Evolutionary conservation across 2,329 filamentous ascomycete species (phyloP).

Genomic region (Orbilia javanica): DNA sequence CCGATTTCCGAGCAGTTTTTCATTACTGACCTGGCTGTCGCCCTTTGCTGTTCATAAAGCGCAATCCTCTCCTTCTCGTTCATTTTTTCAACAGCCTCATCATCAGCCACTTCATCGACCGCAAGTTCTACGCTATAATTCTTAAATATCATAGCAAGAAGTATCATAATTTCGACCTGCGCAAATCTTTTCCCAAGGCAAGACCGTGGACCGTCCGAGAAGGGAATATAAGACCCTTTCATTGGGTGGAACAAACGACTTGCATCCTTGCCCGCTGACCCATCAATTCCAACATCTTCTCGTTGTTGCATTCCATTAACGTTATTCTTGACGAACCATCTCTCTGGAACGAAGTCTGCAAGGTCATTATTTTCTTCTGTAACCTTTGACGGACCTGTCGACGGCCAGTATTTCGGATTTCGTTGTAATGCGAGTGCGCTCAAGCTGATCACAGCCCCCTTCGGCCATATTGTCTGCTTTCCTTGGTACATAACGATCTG

Average conservation of each 20-base stretch:
- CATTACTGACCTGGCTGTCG: slow-evolving; percentile 70
- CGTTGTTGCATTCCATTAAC: slow-evolving; percentile 60
- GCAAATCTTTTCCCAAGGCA: slow-evolving; percentile 73
- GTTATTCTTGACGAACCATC: slow-evolving; percentile 71
- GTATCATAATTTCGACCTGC: slow-evolving; percentile 72
- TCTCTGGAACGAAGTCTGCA: slow-evolving; percentile 77
- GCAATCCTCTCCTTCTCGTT: slow-evolving; percentile 66
- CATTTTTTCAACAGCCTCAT: slow-evolving; percentile 71
- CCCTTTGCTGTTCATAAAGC: slow-evolving; percentile 74
- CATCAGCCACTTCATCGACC: slow-evolving; percentile 72
- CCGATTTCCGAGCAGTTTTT: slow-evolving; percentile 71
- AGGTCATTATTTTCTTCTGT: slow-evolving; percentile 66
- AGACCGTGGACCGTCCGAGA: slow-evolving; percentile 72
- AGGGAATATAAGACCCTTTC: slow-evolving; percentile 71
- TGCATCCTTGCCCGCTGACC: slow-evolving; percentile 13
- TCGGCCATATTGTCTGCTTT: slow-evolving; percentile 72
- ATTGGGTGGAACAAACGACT: slow-evolving; percentile 58
- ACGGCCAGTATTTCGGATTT: slow-evolving; percentile 80
- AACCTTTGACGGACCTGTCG: slow-evolving; percentile 51
- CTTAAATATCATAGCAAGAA: slow-evolving; percentile 66
- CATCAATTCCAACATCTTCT: not conserved
- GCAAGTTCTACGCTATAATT: slow-evolving; percentile 78
- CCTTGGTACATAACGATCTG: slow-evolving; percentile 74
- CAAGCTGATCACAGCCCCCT: slow-evolving; percentile 71
- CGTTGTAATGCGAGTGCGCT: slow-evolving; percentile 72